Evolutionary conservation across 108 stramenopile genomes (phyloP).

Genomic region (Skeletonema tropicum): DNA sequence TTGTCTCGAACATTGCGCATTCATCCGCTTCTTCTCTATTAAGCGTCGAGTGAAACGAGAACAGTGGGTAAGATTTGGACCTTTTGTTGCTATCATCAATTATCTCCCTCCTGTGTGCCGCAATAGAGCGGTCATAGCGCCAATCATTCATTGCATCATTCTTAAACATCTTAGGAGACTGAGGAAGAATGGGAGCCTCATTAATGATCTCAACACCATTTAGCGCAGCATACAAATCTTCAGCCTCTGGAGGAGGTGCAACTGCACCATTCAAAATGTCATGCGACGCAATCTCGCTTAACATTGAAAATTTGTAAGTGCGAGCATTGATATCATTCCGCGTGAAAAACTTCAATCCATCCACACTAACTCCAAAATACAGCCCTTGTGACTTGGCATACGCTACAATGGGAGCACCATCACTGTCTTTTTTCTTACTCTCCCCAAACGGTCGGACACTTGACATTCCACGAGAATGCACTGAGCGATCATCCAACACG

Average conservation of each 20-base stretch:
- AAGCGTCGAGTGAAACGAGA: constrained; percentile 47
- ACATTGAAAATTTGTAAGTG: constrained; percentile 73
- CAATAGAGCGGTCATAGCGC: constrained; percentile 46
- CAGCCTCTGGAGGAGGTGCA: constrained; percentile 78
- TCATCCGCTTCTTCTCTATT: constrained; percentile 53
- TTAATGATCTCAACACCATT: constrained; percentile 79
- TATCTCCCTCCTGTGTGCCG: constrained; percentile 32
- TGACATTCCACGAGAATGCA: constrained; percentile 11
- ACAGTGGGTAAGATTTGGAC: constrained; percentile 17
- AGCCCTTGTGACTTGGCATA: constrained; percentile 89
- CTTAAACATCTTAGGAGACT: constrained; percentile 59
- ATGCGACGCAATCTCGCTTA: constrained; percentile 59
- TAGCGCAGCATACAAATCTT: constrained; percentile 74
- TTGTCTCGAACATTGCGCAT: constrained; percentile 62
- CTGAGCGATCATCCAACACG: constrained; percentile 27
- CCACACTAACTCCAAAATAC: constrained; percentile 85
- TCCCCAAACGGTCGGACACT: constrained; percentile 11
- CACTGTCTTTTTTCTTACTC: constrained; percentile 40
- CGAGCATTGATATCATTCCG: constrained; percentile 81
- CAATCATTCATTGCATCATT: constrained; percentile 64
- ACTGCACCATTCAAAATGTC: constrained; percentile 82
- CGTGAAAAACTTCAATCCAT: constrained; percentile 80
- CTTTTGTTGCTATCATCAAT: constrained; percentile 38
- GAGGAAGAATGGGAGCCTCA: constrained; percentile 73
- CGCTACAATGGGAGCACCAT: constrained; percentile 82